Base-by-base conservation (phyloP, 2,329 filamentous ascomycete genomes). In the Talaromyces sp. region DNA sequence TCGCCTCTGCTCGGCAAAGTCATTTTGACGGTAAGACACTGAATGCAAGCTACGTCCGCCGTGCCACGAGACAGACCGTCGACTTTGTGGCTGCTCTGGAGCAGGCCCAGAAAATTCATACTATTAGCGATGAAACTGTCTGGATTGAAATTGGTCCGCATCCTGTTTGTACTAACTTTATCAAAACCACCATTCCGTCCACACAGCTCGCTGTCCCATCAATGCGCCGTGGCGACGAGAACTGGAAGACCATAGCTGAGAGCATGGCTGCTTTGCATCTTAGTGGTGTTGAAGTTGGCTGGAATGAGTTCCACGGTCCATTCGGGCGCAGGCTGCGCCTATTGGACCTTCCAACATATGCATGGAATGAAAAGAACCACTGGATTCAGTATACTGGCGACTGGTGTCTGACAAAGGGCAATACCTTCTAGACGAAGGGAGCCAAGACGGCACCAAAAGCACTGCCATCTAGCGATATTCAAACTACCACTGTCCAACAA, bases 111-210 rank as follows among this genome's bases (percentile, higher is more conserved):
- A 76, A 81, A 52, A 75, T 79, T n/a, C 81, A 80, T 60, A 71
- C 80, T 15, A 82, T 89, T 48, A 80, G 86, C 61, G 83, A 85
- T 62, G 84, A 85, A 73, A 88, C 86, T 5, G 79, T 85, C 31
- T 90, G 84, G 82, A 75, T 91, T 57, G 88, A 91, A 69, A 75
- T 91, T 62, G 88, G 88, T n/a, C 87, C 88, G 37, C 85, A 89
- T 65, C 86, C 87, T 0, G 82, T 90, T 13, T 88, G 84, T 70
- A 80, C 81, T 45, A 81, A 81, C 60, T 85, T 91, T 80, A 80
- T 89, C 63, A 87, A 86, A 75, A 80, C 83, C 15, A 84, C 81
- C 4, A 79, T 88, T 56, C 81, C 81, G 25, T 71, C 75, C 5
- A 74, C 78, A 9, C 81, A 80, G 25, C 77, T 81, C 40, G 80